Percentiles rank a stretch among this genome's conserved stretches.
These are phyloP conservation scores for Boletus bicolor DNA, from an alignment of 768 basidiomycete genomes.

Conservation along the genomic window DNA sequence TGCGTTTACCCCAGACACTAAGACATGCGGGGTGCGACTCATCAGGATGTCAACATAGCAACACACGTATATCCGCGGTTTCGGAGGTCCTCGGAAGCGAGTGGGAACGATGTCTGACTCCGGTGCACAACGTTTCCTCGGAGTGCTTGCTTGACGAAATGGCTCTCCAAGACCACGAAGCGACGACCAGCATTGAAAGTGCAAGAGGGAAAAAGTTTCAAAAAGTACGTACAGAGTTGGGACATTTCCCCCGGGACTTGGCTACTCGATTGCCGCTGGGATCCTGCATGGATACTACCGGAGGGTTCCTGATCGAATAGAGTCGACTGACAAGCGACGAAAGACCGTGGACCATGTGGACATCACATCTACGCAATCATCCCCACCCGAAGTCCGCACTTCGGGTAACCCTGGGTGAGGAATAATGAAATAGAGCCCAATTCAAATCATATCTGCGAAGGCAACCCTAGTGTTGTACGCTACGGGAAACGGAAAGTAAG, in stretches of 20 bases:
- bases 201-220: not conserved
- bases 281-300: not conserved
- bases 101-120: not conserved
- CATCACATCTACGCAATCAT: conserved; percentile 6
- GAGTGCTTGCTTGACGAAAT: not conserved
- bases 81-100: not conserved
- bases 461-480: conserved; percentile 33
- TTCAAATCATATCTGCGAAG: conserved; percentile 23
- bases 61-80: not conserved
- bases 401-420: conserved; percentile 3
- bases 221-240: not conserved
- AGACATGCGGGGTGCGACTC: not conserved
- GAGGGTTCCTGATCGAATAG: not conserved
- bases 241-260: not conserved
- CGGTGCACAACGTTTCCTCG: not conserved
- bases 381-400: conserved; percentile 3
- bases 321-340: not conserved
- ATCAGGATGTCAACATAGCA: not conserved
- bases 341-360: not conserved
- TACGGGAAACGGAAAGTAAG: conserved; percentile 10
- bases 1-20: conserved; percentile 3
- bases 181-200: not conserved
- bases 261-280: conserved; percentile 1
- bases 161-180: not conserved
- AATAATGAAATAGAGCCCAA: not conserved